A percentile compares a stretch with the other conserved stretches of the same genome.
Conservation (phyloP, 352 stramenopile genomes). For the Lagenidium giganteum region DNA sequence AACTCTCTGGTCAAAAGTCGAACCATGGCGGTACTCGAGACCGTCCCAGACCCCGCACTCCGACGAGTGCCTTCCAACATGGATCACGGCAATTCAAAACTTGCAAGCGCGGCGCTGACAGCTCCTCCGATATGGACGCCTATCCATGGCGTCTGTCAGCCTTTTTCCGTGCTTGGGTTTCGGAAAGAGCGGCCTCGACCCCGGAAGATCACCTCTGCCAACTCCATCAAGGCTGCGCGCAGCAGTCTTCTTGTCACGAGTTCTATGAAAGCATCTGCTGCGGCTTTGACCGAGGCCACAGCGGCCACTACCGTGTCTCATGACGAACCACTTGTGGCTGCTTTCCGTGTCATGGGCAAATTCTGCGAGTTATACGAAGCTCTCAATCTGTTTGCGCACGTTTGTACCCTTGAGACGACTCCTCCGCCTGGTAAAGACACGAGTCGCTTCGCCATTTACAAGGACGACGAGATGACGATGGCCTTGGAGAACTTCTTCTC, state of each 20-base stretch:
- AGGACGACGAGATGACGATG: conserved; percentile 83
- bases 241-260: too few relatives aligned
- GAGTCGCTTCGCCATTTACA: conserved; percentile 68
- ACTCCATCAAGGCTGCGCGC: too few relatives aligned
- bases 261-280: too few relatives aligned
- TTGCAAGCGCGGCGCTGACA: not conserved
- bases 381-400: conserved; percentile 59
- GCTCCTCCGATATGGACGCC: conserved; percentile 59
- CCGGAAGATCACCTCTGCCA: too few relatives aligned
- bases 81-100: conserved; percentile 12
- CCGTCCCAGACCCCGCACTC: not conserved
- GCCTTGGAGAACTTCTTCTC: conserved; percentile 57
- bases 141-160: conserved; percentile 67
- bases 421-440: conserved; percentile 27
- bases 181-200: conserved; percentile 23
- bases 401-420: conserved; percentile 49
- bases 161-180: conserved; percentile 67
- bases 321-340: conserved; percentile 6
- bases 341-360: conserved; percentile 75
- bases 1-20: conserved; percentile 18
- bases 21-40: conserved; percentile 14
- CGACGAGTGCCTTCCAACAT: not conserved
- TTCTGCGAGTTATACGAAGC: conserved; percentile 53
- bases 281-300: not conserved
- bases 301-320: conserved; percentile 9